A percentile compares a stretch with the other conserved stretches of the same genome.
These are phyloP conservation scores for Gentiana straminea DNA, from an alignment of 257 asterid genomes.

Conservation along the genomic window DNA sequence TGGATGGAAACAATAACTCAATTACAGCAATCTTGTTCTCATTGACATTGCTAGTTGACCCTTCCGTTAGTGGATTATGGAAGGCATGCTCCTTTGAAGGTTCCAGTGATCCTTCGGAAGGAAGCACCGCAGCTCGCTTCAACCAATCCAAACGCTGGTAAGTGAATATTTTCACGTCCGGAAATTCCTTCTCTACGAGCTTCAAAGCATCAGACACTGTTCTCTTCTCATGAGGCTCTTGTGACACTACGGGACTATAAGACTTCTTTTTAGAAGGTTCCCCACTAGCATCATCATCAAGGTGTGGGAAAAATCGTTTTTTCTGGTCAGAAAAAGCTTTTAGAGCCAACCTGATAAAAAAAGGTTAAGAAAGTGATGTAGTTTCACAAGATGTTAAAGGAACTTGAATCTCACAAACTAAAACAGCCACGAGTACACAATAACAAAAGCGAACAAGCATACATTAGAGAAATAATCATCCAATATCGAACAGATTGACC, in stretches of 20 bases:
- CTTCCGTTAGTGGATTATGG: slow-evolving; percentile 48
- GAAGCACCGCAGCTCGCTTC: slow-evolving; percentile 60
- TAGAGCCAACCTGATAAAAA: slow-evolving; percentile 69
- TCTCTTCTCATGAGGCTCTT: slow-evolving; percentile 43
- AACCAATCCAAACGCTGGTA: slow-evolving; percentile 83
- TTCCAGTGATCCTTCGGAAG: slow-evolving; percentile 43
- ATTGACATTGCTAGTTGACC: slow-evolving; percentile 34
- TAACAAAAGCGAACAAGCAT: too few relatives aligned
- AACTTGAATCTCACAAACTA: too few relatives aligned
- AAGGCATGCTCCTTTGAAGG: slow-evolving; percentile 49
- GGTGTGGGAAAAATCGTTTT: slow-evolving; percentile 75
- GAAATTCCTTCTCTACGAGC: slow-evolving; percentile 56
- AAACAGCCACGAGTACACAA: too few relatives aligned
- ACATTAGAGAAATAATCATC: too few relatives aligned
- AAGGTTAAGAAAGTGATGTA: too few relatives aligned
- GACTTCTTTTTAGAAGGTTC: slow-evolving; percentile 59
- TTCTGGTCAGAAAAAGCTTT: slow-evolving; percentile 90
- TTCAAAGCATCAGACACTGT: slow-evolving; percentile 52
- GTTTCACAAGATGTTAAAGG: too few relatives aligned
- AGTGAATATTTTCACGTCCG: slow-evolving; percentile 57
- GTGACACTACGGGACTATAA: slow-evolving; percentile 34
- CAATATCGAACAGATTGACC: too few relatives aligned
- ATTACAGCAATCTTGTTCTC: slow-evolving; percentile 66
- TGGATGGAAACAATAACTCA: slow-evolving; percentile 62
- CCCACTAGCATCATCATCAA: slow-evolving; percentile 36